Evolutionary conservation across 805 yeast genomes (phyloP).

Genomic region (Saccharomyces cerevisiae): DNA sequence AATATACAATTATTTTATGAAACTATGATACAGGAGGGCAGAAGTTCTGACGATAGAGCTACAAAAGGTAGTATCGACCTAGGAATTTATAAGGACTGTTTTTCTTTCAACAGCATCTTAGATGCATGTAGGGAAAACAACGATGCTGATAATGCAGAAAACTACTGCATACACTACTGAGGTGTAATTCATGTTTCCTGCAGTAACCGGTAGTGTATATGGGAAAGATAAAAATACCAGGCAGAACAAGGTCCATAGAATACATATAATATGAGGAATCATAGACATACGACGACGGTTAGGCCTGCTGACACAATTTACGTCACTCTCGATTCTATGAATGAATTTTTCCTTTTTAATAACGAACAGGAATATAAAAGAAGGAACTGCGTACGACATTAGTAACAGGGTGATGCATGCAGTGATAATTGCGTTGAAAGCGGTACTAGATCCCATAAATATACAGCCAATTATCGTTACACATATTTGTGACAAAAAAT

Average conservation of each 20-base stretch:
- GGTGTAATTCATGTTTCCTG: constrained; percentile 48
- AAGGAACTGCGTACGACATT: constrained; percentile 50
- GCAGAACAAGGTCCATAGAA: constrained; percentile 43
- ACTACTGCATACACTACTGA: constrained; percentile 36
- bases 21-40: not conserved
- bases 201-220: constrained; percentile 42
- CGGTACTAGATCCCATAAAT: constrained; percentile 58
- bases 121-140: not conserved
- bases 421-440: constrained; percentile 56
- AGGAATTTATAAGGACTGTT: not conserved
- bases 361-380: constrained; percentile 35
- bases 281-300: not conserved
- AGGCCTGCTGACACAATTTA: not conserved
- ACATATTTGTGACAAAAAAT: constrained; percentile 44
- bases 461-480: constrained; percentile 51
- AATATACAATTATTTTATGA: not conserved
- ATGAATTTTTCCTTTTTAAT: constrained; percentile 37
- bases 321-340: constrained; percentile 1
- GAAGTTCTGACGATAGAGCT: not conserved
- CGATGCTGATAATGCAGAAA: not conserved
- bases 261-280: constrained; percentile 33
- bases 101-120: not conserved
- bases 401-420: constrained; percentile 54
- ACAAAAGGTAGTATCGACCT: not conserved
- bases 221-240: constrained; percentile 46